phyloP scores from a whole-genome alignment of 176 grass and related monocot genomes.

The Sorghum bicolor region DNA sequence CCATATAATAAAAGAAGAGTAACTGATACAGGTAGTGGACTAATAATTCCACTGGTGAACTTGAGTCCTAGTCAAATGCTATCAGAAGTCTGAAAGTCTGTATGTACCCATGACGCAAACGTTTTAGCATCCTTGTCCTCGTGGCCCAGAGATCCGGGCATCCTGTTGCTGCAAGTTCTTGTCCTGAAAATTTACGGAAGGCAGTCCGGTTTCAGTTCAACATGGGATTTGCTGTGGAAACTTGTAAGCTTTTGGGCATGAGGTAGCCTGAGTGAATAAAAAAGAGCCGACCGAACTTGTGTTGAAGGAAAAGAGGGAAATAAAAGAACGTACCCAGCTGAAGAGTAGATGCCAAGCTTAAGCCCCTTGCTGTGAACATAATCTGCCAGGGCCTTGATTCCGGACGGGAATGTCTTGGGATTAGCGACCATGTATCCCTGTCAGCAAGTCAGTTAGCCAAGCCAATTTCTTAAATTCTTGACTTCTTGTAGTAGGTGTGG shows the following conservation, averaged over 20 bases:
- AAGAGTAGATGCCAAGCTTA: slow-evolving; percentile 61
- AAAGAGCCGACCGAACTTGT: too few species aligned
- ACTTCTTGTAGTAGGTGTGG: neutral
- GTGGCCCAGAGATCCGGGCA: slow-evolving; percentile 70
- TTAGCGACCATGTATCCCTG: slow-evolving; percentile 55
- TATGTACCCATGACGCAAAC: slow-evolving; percentile 68
- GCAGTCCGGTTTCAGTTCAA: neutral
- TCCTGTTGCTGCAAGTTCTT: slow-evolving; percentile 54
- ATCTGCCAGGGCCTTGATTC: slow-evolving; percentile 72
- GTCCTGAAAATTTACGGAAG: slow-evolving; percentile 34
- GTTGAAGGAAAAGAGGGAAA: neutral
- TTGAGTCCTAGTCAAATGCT: neutral
- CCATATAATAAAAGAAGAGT: neutral
- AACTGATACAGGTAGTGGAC: neutral
- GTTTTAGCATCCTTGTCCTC: slow-evolving; percentile 64
- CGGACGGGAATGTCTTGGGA: slow-evolving; percentile 54
- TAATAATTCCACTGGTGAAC: neutral
- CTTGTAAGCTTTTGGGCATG: neutral
- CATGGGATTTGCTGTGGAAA: neutral
- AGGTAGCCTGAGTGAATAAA: neutral
- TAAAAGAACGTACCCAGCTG: slow-evolving; percentile 46
- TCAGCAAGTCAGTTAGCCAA: neutral
- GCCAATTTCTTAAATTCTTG: neutral
- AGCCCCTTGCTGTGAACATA: slow-evolving; percentile 76
- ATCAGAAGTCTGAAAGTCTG: neutral